Percentiles rank a stretch among this genome's conserved stretches.
These are phyloP conservation scores for Blastocystis sp. DNA, from an alignment of 352 stramenopile genomes.

Conservation along the genomic window DNA sequence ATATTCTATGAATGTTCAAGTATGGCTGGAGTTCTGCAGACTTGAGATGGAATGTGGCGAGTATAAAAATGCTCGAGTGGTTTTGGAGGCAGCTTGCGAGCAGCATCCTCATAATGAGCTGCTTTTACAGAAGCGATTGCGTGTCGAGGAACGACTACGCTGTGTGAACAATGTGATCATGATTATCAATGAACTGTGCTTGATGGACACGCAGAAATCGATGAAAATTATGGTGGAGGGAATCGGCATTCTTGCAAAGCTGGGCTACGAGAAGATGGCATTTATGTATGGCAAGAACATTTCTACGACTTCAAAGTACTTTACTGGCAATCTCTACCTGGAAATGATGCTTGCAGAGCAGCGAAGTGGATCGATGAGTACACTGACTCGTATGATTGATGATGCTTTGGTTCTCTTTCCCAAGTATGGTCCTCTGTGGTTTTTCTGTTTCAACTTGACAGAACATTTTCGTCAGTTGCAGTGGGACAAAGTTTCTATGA, in stretches of 20 bases:
- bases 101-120: slow-evolving; percentile 73
- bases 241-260: slow-evolving; percentile 73
- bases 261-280: slow-evolving; percentile 73
- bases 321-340: slow-evolving; percentile 73
- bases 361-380: slow-evolving; percentile 67
- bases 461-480: slow-evolving; percentile 66
- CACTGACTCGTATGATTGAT: slow-evolving; percentile 73
- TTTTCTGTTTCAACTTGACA: slow-evolving; percentile 75
- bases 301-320: slow-evolving; percentile 69
- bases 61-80: slow-evolving; percentile 69
- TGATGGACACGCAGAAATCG: slow-evolving; percentile 73
- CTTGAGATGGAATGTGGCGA: slow-evolving; percentile 79
- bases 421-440: slow-evolving; percentile 81
- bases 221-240: slow-evolving; percentile 80
- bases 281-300: slow-evolving; percentile 62
- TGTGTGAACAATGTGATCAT: slow-evolving; percentile 70
- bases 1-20: slow-evolving; percentile 66
- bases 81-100: slow-evolving; percentile 73
- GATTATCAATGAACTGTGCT: slow-evolving; percentile 73
- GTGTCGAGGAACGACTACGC: slow-evolving; percentile 74
- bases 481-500: not conserved
- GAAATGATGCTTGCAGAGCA: slow-evolving; percentile 75
- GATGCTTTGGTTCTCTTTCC: slow-evolving; percentile 73
- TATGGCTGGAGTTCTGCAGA: slow-evolving; percentile 80
- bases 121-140: slow-evolving; percentile 72